Percentiles rank a stretch among this genome's conserved stretches.
Conservation (phyloP, 768 basidiomycete genomes). For the Boletus speciosus region DNA sequence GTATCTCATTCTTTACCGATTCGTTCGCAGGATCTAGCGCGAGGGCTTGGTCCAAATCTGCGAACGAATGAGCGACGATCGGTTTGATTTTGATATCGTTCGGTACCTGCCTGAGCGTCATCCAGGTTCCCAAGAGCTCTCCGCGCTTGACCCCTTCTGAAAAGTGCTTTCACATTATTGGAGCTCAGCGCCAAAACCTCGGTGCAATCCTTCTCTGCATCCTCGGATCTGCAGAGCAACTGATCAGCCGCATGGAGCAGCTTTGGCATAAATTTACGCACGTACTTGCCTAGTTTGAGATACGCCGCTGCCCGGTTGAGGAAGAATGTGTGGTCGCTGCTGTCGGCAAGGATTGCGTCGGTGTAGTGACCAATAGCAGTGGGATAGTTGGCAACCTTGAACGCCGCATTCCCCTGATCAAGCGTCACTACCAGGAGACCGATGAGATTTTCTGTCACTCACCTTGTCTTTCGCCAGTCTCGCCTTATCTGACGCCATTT, state of each 20-base stretch:
- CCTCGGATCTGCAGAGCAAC: conserved; percentile 52
- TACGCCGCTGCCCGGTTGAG: conserved; percentile 91
- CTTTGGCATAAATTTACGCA: conserved; percentile 21
- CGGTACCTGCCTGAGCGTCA: conserved; percentile 58
- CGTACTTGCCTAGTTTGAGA: conserved; percentile 93
- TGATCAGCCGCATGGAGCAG: conserved; percentile 1
- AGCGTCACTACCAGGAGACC: not conserved
- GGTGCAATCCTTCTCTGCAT: conserved; percentile 79
- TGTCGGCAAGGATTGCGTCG: conserved; percentile 69
- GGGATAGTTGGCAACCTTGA: conserved; percentile 77
- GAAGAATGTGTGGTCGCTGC: conserved; percentile 69
- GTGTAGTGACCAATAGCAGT: conserved; percentile 86
- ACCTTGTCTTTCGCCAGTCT: conserved; percentile 34
- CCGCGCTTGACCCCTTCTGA: conserved; percentile 74
- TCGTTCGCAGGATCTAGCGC: conserved; percentile 62
- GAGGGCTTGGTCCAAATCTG: conserved; percentile 62
- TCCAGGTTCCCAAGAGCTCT: conserved; percentile 48
- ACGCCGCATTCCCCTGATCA: conserved; percentile 78
- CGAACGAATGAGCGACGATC: conserved; percentile 1
- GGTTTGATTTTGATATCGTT: not conserved
- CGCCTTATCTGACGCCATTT: conserved; percentile 36
- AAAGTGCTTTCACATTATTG: conserved; percentile 75
- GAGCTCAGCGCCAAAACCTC: conserved; percentile 52
- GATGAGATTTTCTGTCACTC: not conserved
- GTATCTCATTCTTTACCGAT: conserved; percentile 60